A percentile compares a stretch with the other conserved stretches of the same genome.
Evolutionary conservation across 1,284 basidiomycete genomes (phyloP).

Genomic region (Bondarzewia mesenterica): DNA sequence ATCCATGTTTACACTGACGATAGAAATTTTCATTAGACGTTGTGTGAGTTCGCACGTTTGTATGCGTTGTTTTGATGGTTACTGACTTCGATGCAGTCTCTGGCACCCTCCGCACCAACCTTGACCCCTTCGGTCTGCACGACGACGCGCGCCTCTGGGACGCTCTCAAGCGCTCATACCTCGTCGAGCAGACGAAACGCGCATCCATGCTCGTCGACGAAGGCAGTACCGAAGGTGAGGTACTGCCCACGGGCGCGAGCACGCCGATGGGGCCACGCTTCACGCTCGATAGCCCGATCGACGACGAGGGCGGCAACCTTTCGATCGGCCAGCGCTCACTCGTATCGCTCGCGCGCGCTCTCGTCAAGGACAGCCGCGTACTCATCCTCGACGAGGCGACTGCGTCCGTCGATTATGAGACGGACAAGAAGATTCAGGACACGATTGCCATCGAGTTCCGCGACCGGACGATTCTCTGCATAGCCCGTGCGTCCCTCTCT

Average conservation of each 20-base stretch:
- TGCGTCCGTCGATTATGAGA: slow-evolving; percentile 78
- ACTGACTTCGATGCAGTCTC: slow-evolving; percentile 39
- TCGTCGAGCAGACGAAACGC: slow-evolving; percentile 43
- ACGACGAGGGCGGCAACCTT: slow-evolving; percentile 82
- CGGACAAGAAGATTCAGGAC: slow-evolving; percentile 77
- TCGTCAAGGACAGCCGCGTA: slow-evolving; percentile 72
- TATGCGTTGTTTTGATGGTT: not conserved
- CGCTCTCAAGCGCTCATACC: slow-evolving; percentile 71
- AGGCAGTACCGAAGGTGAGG: slow-evolving; percentile 10
- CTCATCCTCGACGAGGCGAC: slow-evolving; percentile 78
- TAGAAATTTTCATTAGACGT: not conserved
- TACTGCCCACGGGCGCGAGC: slow-evolving; percentile 14
- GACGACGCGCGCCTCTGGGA: slow-evolving; percentile 78
- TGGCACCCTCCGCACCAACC: slow-evolving; percentile 74
- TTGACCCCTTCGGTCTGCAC: slow-evolving; percentile 72
- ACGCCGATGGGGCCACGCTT: slow-evolving; percentile 38
- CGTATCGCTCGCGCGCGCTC: slow-evolving; percentile 74
- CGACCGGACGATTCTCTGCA: slow-evolving; percentile 74
- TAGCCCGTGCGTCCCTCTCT: slow-evolving; percentile 48
- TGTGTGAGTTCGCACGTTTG: not conserved
- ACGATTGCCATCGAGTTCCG: slow-evolving; percentile 81
- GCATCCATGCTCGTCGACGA: slow-evolving; percentile 13
- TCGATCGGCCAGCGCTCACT: slow-evolving; percentile 51
- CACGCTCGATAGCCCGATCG: slow-evolving; percentile 73
- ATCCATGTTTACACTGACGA: not conserved